These are phyloP conservation scores for Ceratopteris richardii DNA, from an alignment of 75 land plant species.

Conservation along the genomic window DNA sequence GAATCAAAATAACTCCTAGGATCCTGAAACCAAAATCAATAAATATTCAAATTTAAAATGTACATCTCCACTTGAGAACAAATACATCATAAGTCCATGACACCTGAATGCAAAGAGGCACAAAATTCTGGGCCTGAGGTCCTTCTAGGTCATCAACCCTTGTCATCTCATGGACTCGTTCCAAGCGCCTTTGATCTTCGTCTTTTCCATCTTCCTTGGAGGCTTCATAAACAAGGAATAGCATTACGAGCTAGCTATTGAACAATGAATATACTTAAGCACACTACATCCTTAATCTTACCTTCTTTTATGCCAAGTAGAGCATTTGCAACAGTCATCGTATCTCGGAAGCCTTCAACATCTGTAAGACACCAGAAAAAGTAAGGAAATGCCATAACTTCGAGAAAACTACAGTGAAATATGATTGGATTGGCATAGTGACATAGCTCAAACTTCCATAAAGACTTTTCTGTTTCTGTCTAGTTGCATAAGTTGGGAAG, in stretches of 20 bases:
- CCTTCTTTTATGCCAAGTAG: slow-evolving; percentile 70
- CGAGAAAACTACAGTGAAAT: too few relatives aligned
- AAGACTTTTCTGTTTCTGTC: too few relatives aligned
- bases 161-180: slow-evolving; percentile 59
- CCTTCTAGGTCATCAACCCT: slow-evolving; percentile 85
- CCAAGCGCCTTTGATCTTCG: slow-evolving; percentile 22
- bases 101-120: slow-evolving; percentile 81
- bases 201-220: slow-evolving; percentile 30
- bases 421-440: too few relatives aligned
- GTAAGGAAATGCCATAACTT: too few relatives aligned
- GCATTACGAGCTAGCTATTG: too few relatives aligned
- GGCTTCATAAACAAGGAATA: slow-evolving; percentile 28
- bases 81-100: not conserved
- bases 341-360: slow-evolving; percentile 54
- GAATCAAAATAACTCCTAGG: slow-evolving; percentile 91
- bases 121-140: slow-evolving; percentile 48
- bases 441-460: too few relatives aligned
- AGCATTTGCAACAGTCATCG: slow-evolving; percentile 87
- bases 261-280: too few relatives aligned
- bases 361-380: slow-evolving; percentile 26
- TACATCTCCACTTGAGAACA: not conserved
- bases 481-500: too few relatives aligned
- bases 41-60: not conserved
- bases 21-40: slow-evolving; percentile 43
- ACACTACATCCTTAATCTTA: too few relatives aligned